These are phyloP conservation scores for Entomortierella lignicola DNA, from an alignment of 192 early-diverging fungal genomes.

Conservation along the genomic window DNA sequence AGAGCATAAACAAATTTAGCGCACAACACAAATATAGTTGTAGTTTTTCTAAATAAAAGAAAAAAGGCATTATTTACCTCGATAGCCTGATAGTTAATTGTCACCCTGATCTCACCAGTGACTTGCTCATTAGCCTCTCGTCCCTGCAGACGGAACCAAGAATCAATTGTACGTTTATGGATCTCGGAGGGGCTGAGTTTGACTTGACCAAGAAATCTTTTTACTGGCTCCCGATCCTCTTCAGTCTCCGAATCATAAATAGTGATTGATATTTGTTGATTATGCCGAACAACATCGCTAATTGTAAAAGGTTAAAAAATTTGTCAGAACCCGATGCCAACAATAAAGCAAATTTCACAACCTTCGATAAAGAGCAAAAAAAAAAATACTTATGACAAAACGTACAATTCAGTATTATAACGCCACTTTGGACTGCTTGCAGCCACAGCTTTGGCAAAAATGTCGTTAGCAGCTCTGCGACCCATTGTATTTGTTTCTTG, in stretches of 20 bases:
- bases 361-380: too few relatives aligned
- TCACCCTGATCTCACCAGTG: conserved; percentile 61
- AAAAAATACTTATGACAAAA: too few relatives aligned
- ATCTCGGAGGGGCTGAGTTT: conserved; percentile 56
- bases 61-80: conserved; percentile 18
- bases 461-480: conserved; percentile 37
- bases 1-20: too few relatives aligned
- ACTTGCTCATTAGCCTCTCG: conserved; percentile 28
- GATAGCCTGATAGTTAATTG: conserved; percentile 52
- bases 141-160: conserved; percentile 54
- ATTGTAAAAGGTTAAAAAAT: not conserved
- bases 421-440: conserved; percentile 61
- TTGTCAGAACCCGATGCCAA: too few relatives aligned
- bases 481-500: conserved; percentile 18
- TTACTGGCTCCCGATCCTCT: conserved; percentile 33
- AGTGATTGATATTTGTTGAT: conserved; percentile 46
- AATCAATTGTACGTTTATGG: conserved; percentile 58
- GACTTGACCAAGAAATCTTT: conserved; percentile 57
- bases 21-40: too few relatives aligned
- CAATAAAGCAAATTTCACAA: too few relatives aligned
- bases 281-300: conserved; percentile 57
- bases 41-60: too few relatives aligned
- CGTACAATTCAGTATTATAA: conserved; percentile 55
- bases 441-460: conserved; percentile 50
- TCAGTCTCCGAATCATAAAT: conserved; percentile 55